Conservation (phyloP, 495 filamentous ascomycete genomes). For the Paragyromitra xinjiangensis region DNA sequence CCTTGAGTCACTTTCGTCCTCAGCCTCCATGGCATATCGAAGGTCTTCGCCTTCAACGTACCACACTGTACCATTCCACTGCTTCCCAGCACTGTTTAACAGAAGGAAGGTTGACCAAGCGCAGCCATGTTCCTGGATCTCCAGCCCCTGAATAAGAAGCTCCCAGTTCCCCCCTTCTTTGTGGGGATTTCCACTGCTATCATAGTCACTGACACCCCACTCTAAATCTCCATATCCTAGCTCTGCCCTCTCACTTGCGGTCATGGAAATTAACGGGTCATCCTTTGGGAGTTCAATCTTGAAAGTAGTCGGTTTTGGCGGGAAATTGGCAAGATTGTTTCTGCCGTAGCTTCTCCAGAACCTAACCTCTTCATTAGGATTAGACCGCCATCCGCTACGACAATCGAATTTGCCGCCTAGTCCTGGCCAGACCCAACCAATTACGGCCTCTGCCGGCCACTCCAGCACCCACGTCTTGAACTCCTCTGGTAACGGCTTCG, state of each 20-base stretch:
- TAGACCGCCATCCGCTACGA: neutral
- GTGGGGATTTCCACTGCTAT: neutral
- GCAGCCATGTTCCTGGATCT: neutral
- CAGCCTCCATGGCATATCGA: neutral
- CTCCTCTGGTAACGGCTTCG: neutral
- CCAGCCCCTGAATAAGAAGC: neutral
- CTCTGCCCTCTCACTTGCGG: neutral
- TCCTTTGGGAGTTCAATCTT: neutral
- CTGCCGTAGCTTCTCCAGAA: neutral
- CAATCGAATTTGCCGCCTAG: neutral
- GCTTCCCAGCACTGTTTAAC: neutral
- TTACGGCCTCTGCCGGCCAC: neutral
- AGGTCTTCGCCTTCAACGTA: neutral
- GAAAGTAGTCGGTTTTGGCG: neutral
- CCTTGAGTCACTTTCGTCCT: neutral
- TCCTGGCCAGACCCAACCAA: slow-evolving; percentile 5
- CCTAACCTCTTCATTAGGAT: neutral
- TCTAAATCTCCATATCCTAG: neutral
- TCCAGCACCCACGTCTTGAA: neutral
- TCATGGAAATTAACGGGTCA: neutral
- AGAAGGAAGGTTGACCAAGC: neutral
- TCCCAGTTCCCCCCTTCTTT: neutral
- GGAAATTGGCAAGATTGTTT: neutral
- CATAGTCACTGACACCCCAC: neutral
- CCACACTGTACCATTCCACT: neutral